Evolutionary conservation across 805 yeast genomes (phyloP).

Genomic region (Blastobotrys mokoenaii): DNA sequence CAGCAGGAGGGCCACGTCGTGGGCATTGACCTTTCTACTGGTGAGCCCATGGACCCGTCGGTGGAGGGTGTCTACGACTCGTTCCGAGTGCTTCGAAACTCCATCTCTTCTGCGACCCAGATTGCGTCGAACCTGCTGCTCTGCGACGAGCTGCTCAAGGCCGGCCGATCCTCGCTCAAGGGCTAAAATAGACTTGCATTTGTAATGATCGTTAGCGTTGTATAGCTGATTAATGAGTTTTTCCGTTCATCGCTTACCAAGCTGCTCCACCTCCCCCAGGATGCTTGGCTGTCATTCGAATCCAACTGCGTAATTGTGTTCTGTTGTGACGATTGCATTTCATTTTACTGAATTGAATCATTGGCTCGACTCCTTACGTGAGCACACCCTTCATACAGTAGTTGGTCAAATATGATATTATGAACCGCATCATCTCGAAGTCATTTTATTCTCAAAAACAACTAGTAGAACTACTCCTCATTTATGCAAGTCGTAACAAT

Average conservation of each 20-base stretch:
- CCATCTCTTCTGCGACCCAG: slow-evolving; percentile 85
- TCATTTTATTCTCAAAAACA: too few relatives aligned
- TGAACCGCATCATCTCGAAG: too few relatives aligned
- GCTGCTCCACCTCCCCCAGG: background rate
- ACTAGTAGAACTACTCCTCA: too few relatives aligned
- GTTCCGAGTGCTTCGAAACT: slow-evolving; percentile 87
- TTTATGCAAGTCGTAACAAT: too few relatives aligned
- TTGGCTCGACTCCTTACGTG: too few relatives aligned
- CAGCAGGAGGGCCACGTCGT: slow-evolving; percentile 71
- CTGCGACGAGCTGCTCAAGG: slow-evolving; percentile 94
- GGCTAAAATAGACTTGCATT: slow-evolving; percentile 24
- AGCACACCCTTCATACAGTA: too few relatives aligned
- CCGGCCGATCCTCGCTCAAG: slow-evolving; percentile 90
- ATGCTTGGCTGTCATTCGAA: too few relatives aligned
- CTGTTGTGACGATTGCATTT: too few relatives aligned
- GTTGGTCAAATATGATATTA: too few relatives aligned
- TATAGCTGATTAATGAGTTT: background rate
- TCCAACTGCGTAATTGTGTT: too few relatives aligned
- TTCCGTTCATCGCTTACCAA: background rate
- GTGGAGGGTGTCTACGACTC: slow-evolving; percentile 96
- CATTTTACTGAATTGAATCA: too few relatives aligned
- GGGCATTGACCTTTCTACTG: slow-evolving; percentile 84
- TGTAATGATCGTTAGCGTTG: background rate
- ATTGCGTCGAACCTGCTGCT: slow-evolving; percentile 85
- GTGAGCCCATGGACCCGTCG: slow-evolving; percentile 93